These are phyloP conservation scores for Glycine tomentella DNA, from an alignment of 306 rosid species.

Conservation along the genomic window DNA sequence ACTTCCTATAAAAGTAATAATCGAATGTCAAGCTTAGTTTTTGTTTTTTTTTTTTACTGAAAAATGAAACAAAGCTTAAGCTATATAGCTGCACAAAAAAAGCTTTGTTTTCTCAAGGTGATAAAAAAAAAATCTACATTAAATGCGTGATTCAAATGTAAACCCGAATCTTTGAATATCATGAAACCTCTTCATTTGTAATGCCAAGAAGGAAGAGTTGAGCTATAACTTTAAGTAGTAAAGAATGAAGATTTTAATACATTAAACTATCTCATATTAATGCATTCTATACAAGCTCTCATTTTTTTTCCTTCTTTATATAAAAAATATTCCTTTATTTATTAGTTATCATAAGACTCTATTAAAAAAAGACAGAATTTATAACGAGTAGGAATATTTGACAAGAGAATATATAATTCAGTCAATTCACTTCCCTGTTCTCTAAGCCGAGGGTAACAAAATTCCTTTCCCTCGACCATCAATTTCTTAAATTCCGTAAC, in stretches of 20 bases:
- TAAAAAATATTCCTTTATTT: not conserved
- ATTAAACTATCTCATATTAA: not conserved
- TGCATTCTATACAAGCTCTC: not conserved
- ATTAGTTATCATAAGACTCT: not conserved
- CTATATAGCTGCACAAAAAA: not conserved
- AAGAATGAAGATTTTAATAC: not conserved
- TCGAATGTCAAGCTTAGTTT: not conserved
- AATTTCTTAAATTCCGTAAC: slow-evolving; percentile 48
- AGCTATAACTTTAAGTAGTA: not conserved
- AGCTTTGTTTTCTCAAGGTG: not conserved
- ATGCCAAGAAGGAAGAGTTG: not conserved
- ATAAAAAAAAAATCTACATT: not conserved
- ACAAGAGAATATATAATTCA: not conserved
- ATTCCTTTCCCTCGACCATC: slow-evolving; percentile 70
- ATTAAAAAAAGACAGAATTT: not conserved
- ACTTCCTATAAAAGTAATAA: no score
- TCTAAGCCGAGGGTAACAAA: slow-evolving; percentile 39
- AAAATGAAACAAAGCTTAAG: not conserved
- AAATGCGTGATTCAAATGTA: not conserved
- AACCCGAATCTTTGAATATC: not conserved
- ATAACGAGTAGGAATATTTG: not conserved
- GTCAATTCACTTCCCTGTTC: slow-evolving; percentile 5
- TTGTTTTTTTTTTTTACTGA: not conserved
- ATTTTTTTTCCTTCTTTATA: not conserved
- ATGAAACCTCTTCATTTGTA: not conserved